Base-by-base conservation (phyloP, 495 filamentous ascomycete genomes). In the Staphylotrichum longicolle region DNA sequence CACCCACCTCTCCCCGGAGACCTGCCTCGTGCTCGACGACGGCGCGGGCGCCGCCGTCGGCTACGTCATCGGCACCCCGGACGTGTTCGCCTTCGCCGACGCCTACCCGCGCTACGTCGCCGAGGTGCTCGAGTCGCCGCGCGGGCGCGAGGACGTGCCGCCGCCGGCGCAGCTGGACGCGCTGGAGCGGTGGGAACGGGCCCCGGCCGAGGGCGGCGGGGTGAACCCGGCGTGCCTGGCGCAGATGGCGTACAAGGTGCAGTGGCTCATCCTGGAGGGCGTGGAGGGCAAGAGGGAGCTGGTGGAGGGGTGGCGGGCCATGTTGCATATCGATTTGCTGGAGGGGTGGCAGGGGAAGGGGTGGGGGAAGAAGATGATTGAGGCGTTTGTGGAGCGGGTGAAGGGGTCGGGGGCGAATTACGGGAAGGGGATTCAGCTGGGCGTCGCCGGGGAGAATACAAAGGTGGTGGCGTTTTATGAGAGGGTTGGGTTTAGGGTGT, bases 401-500 rank as follows among this genome's bases (percentile, higher is more conserved):
- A 70, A 63, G 55, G 56, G 56, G 52, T n/a, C 34, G 37, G 57
- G 40, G 46, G 55, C n/a, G 49, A 63, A 72, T 30, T 60, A 54
- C 46, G 75, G 74, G 9, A 70, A 54, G 57, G 76, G 76, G 20
- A 63, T 75, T 3, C 68, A 75, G 48, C 50, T 78, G 41, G 77
- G 75, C 1, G 67, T 76, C 0, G 65, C 68, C 7, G 72, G 66
- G 41, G 77, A 79, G 66, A 79, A 79, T 61, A 64, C 54, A 0
- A 74, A 77, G 69, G 77, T 77, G 8, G 74, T 79, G 39, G 45
- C 54, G 57, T 78, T 78, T 56, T 78, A 79, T 61, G 73, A 78
- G 61, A 65, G 57, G 64, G 52, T 73, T n/a, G 76, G 75, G 42
- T 79, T 77, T 46, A 66, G 66, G 57, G 61, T 77, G 8, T 69